A percentile compares a stretch with the other conserved stretches of the same genome.
These are phyloP conservation scores for Plasmodium yoelii DNA, from an alignment of 169 alveolate genomes.

Conservation along the genomic window DNA sequence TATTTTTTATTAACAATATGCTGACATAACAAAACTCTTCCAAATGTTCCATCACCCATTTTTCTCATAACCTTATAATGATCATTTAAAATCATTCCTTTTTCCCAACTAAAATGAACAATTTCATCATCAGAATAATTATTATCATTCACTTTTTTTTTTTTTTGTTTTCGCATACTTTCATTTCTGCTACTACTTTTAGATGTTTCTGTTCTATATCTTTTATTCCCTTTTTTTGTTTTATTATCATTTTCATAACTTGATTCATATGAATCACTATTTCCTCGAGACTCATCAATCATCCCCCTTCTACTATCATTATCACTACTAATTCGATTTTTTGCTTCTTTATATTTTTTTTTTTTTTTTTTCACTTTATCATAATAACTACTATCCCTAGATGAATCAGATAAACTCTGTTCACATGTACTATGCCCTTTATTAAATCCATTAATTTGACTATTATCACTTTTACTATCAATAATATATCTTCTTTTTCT, in stretches of 20 bases:
- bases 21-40: slow-evolving; percentile 95
- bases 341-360: slow-evolving; percentile 6
- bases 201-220: slow-evolving; percentile 8
- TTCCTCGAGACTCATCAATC: slow-evolving; percentile 4
- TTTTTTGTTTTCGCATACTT: slow-evolving; percentile 19
- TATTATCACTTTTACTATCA: background rate
- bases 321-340: slow-evolving; percentile 18
- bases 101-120: slow-evolving; percentile 83
- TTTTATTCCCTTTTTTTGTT: slow-evolving; percentile 48
- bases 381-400: background rate
- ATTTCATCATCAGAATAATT: slow-evolving; percentile 76
- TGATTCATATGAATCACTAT: slow-evolving; percentile 8
- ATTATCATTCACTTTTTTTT: slow-evolving; percentile 67
- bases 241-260: slow-evolving; percentile 8
- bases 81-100: slow-evolving; percentile 83
- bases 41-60: slow-evolving; percentile 99
- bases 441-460: slow-evolving; percentile 5
- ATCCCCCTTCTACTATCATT: background rate
- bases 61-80: slow-evolving; percentile 89
- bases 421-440: background rate
- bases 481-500: slow-evolving; percentile 22
- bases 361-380: background rate
- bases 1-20: slow-evolving; percentile 84
- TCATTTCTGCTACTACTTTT: slow-evolving; percentile 14
- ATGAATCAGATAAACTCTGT: background rate